These are phyloP conservation scores for Lactarius hengduanensis DNA, from an alignment of 768 basidiomycete species.

Conservation along the genomic window DNA sequence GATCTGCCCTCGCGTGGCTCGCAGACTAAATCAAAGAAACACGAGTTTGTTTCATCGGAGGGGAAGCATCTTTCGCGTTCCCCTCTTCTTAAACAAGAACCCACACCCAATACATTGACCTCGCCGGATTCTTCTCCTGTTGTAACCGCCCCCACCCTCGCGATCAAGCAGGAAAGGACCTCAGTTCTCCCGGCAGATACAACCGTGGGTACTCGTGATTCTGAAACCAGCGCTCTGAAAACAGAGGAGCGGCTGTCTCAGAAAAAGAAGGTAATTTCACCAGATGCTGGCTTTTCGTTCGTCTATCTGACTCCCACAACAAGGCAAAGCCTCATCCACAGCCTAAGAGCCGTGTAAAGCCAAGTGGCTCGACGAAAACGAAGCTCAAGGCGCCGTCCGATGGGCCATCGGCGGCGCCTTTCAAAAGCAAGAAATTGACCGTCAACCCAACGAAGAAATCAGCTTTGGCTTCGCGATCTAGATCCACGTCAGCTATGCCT, in stretches of 20 bases:
- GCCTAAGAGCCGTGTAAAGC: slow-evolving; percentile 38
- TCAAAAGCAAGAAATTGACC: slow-evolving; percentile 34
- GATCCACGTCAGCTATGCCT: slow-evolving; percentile 71
- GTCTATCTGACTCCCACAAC: slow-evolving; percentile 10
- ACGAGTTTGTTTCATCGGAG: slow-evolving; percentile 4
- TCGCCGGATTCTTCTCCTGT: slow-evolving; percentile 22
- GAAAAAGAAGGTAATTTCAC: slow-evolving; percentile 32
- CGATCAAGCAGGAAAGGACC: slow-evolving; percentile 41
- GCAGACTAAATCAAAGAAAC: slow-evolving; percentile 23
- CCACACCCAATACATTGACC: slow-evolving; percentile 16
- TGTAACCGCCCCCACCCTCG: slow-evolving; percentile 22
- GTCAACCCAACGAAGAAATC: slow-evolving; percentile 32
- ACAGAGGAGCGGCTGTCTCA: slow-evolving; percentile 26
- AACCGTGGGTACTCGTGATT: slow-evolving; percentile 10
- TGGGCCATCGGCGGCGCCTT: slow-evolving; percentile 22
- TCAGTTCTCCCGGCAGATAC: slow-evolving; percentile 52
- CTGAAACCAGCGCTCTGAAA: slow-evolving; percentile 19
- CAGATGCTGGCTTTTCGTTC: background rate
- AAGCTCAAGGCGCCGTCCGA: slow-evolving; percentile 34
- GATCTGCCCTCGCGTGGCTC: slow-evolving; percentile 21
- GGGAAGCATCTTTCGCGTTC: slow-evolving; percentile 6
- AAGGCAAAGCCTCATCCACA: slow-evolving; percentile 31
- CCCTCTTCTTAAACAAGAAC: slow-evolving; percentile 12
- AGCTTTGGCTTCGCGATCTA: slow-evolving; percentile 51
- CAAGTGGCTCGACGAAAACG: slow-evolving; percentile 30